phyloP scores from a whole-genome alignment of 208 protist genomes.

The Crithidia brevicula region DNA sequence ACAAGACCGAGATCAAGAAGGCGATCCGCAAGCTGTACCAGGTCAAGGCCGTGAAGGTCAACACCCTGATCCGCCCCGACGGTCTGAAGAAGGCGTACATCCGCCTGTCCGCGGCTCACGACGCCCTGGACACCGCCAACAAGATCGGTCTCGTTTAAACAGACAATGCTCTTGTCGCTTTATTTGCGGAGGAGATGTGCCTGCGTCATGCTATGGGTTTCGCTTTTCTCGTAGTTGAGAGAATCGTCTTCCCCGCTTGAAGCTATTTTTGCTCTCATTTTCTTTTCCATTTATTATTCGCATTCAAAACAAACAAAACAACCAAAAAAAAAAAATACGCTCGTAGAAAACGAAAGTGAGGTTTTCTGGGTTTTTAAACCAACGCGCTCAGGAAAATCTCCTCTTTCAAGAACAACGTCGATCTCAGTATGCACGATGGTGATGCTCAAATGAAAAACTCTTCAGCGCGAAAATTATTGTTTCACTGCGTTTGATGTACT shows the following conservation, averaged over 20 bases:
- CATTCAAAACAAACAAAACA: not conserved
- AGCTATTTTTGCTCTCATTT: conserved; percentile 4
- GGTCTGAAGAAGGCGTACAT: conserved; percentile 99
- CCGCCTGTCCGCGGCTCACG: conserved; percentile 92
- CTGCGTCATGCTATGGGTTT: not conserved
- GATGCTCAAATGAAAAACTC: no score
- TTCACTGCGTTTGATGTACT: no score
- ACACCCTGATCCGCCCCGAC: conserved; percentile 99
- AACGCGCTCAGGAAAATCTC: no score
- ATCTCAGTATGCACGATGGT: no score
- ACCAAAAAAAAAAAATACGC: not conserved
- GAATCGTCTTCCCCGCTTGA: not conserved
- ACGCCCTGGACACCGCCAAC: conserved; percentile 99
- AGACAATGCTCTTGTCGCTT: conserved; percentile 9
- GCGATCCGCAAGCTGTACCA: conserved; percentile 98
- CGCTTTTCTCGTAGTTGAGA: not conserved
- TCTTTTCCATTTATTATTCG: conserved; percentile 12
- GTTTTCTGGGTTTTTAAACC: no score
- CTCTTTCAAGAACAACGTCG: no score
- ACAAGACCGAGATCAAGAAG: conserved; percentile 99
- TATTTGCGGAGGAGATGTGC: not conserved
- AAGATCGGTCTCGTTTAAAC: conserved; percentile 96
- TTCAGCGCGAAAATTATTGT: no score
- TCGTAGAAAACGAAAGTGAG: not conserved
- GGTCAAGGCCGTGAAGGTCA: conserved; percentile 97